Evolutionary conservation across 1,139 yeast genomes (phyloP), one percentile per base, ranked within the genome.

Genomic region (Blastobotrys proliferans): DNA sequence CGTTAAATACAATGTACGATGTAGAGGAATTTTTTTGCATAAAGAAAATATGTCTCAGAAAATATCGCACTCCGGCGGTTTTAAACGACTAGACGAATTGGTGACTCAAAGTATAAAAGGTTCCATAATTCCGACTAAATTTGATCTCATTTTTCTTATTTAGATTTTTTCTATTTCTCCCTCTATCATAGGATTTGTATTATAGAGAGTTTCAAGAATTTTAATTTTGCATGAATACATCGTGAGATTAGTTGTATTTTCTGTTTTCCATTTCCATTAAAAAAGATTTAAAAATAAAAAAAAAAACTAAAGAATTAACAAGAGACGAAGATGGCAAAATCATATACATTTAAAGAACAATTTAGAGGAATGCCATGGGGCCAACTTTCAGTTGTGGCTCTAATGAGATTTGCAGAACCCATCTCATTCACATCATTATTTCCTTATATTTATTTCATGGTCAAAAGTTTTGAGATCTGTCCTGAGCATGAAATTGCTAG

Each of bases 371-470:
- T 56, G 44, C 60, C 60, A n/a, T 56, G 55, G 55, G 47, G 43
- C 8, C 83, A 79, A 57, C 64, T 79, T 59, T 49, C 64, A 13
- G 72, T 57, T 14, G 52, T 69, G 2, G 67, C 74, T 30, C 49
- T 70, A 14, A 70, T 77, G 47, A 63, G 83, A 41, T 68, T 79
- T 40, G 69, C 79, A 8, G 85, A 79, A 55, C 84, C 85, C 1
- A 68, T 80, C 26, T 75, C 83, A 1, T 78, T 79, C 63, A 76
- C 83, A 1, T 77, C 83, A 2, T 57, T 77, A 26, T 78, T 79
- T 58, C 84, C 85, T 2, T 80, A 79, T 55, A 71, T 79, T 20
- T 79, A 75, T 57, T 79, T 77, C 59, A 76, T 79, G 81, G 77
- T 80, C 26, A 62, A 76, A 53, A 78, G 76, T 48, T 77, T 78